Conservation (phyloP, 1,139 yeast species). For the Ogataea hybrid region DNA sequence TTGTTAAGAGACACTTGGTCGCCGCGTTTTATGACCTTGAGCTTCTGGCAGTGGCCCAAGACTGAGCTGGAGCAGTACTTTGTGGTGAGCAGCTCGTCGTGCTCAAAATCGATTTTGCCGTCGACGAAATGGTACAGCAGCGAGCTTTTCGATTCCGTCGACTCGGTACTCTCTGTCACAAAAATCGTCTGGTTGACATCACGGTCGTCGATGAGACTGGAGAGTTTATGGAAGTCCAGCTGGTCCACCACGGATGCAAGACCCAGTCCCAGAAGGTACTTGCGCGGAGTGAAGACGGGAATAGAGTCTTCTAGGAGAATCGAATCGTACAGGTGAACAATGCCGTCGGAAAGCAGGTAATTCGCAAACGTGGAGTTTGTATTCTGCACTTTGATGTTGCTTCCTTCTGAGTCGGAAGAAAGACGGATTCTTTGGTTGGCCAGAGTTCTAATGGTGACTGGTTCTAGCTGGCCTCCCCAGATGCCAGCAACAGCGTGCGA, state of each 20-base stretch:
- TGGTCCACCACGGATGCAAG: slow-evolving; percentile 70
- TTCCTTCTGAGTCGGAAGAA: slow-evolving; percentile 33
- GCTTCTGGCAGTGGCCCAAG: slow-evolving; percentile 47
- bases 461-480: slow-evolving; percentile 36
- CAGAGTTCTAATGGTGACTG: slow-evolving; percentile 27
- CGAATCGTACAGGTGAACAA: slow-evolving; percentile 55
- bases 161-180: slow-evolving; percentile 34
- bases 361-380: slow-evolving; percentile 39
- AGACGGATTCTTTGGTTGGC: slow-evolving; percentile 29
- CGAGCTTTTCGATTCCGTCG: slow-evolving; percentile 30
- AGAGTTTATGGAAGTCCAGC: slow-evolving; percentile 59
- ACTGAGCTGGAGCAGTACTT: slow-evolving; percentile 40
- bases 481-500: slow-evolving; percentile 37
- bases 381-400: slow-evolving; percentile 32
- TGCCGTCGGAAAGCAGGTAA: slow-evolving; percentile 54
- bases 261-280: slow-evolving; percentile 69
- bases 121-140: slow-evolving; percentile 68
- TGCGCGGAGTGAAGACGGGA: slow-evolving; percentile 56
- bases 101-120: slow-evolving; percentile 42
- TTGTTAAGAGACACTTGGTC: slow-evolving; percentile 39
- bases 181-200: slow-evolving; percentile 56
- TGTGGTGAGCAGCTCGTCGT: slow-evolving; percentile 41
- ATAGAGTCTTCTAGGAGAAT: slow-evolving; percentile 38
- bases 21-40: slow-evolving; percentile 39
- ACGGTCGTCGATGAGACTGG: slow-evolving; percentile 55